Evolutionary conservation across 768 basidiomycete genomes (phyloP).

Genomic region (Glaciozyma martinii): DNA sequence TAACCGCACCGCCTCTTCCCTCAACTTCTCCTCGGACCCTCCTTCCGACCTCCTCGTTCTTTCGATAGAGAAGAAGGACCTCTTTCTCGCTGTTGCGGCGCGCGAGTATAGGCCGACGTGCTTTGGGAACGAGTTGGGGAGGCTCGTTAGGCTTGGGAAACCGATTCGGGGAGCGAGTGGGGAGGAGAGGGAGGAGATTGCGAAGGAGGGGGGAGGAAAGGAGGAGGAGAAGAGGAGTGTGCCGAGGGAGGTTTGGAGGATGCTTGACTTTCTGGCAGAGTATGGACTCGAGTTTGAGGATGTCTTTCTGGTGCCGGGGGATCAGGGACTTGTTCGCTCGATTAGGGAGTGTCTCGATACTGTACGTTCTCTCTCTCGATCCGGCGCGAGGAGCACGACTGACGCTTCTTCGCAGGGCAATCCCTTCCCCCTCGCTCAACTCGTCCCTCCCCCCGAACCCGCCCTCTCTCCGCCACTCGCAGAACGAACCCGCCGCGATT

Average conservation of each 20-base stretch:
- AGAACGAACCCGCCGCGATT: neutral
- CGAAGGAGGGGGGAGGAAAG: neutral
- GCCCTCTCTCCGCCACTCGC: neutral
- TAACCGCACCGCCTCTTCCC: neutral
- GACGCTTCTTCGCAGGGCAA: neutral
- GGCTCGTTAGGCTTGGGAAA: constrained; percentile 2
- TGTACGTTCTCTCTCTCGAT: neutral
- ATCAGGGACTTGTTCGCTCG: neutral
- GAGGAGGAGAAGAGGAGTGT: neutral
- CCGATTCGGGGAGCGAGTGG: constrained; percentile 6
- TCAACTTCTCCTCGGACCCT: constrained; percentile 3
- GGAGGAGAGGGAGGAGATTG: constrained; percentile 1
- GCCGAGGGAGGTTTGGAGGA: constrained; percentile 4
- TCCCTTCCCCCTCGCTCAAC: constrained; percentile 3
- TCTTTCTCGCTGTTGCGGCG: constrained; percentile 22
- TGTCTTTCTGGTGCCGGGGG: constrained; percentile 13
- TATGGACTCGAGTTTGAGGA: constrained; percentile 7
- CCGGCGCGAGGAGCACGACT: neutral
- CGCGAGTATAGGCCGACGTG: constrained; percentile 10
- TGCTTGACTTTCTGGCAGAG: constrained; percentile 19
- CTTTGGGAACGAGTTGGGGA: constrained; percentile 9
- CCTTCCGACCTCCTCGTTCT: constrained; percentile 21
- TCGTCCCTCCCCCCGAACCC: neutral
- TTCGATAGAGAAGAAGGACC: constrained; percentile 18
- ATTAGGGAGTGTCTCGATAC: constrained; percentile 17